A percentile compares a stretch with the other conserved stretches of the same genome.
Conservation (phyloP, 192 early-diverging fungal species). For the Chytriomyces sp. region DNA sequence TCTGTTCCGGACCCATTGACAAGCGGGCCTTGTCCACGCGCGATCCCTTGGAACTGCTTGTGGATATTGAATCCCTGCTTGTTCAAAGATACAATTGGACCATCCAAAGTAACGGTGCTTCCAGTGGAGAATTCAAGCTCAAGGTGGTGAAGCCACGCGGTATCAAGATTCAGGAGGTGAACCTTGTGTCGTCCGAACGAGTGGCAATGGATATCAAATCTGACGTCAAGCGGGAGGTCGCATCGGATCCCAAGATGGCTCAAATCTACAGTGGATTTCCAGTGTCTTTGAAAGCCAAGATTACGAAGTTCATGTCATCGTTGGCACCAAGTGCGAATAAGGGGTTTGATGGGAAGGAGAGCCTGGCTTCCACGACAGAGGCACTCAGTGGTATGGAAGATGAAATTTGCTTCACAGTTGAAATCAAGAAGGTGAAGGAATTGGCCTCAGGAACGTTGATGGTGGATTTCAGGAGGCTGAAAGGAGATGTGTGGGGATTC, state of each 20-base stretch:
- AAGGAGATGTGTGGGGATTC: slow-evolving; percentile 33
- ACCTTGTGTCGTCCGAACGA: background rate
- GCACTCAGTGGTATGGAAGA: slow-evolving; percentile 1
- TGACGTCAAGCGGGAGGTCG: background rate
- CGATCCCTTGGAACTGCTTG: slow-evolving; percentile 10
- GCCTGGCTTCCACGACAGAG: background rate
- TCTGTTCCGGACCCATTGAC: background rate
- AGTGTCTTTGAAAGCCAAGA: background rate
- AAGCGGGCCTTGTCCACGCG: background rate
- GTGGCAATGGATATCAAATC: background rate
- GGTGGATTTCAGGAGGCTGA: slow-evolving; percentile 22
- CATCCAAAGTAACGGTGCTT: background rate
- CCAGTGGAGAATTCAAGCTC: background rate
- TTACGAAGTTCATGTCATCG: slow-evolving; percentile 7
- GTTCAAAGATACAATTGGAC: background rate
- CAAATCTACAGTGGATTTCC: slow-evolving; percentile 9
- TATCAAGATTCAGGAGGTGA: background rate
- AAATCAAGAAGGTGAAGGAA: slow-evolving; percentile 6
- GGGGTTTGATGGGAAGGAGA: background rate
- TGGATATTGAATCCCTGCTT: background rate
- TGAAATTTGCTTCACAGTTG: slow-evolving; percentile 1
- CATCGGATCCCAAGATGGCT: background rate
- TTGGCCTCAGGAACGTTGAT: slow-evolving; percentile 10
- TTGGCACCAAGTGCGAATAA: background rate
- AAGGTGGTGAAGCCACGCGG: background rate